Evolutionary conservation across 2,329 filamentous ascomycete species (phyloP), one percentile per base, ranked within the genome.

Genomic region (Paradendryphiella salina): DNA sequence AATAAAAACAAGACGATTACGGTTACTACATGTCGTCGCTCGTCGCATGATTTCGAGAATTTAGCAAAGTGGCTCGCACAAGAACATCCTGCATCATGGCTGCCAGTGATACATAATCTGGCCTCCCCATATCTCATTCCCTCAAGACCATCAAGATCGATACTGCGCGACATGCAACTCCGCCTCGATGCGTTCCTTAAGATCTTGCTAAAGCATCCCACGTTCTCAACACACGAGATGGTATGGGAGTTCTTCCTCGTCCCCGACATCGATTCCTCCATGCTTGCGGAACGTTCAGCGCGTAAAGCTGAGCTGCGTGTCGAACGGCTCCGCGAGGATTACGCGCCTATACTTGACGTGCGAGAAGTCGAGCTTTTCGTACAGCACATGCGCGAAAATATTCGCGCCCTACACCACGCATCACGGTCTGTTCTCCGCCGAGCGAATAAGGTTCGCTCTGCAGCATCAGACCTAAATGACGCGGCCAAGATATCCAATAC

Each of bases 241-340:
- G 81, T 99, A 2, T 99, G 94, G 95, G 94, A 99, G 65, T 99
- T 99, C 75, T 96, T 99, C 74, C 81, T 99, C 0, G 92, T 99
- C 10, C 94, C 94, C 1, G 94, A 99, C 61, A 84, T 99, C 41
- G 90, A 96, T 69, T 82, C 89, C 0, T 85, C 90, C 15, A 90
- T 92, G 83, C 93, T 97, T 81, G 87, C 89, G 45, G 87, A 96
- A 71, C 85, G 94, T 41, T 96, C 89, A 57, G 85, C 85, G 47
- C 84, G 91, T 55, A 99, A 99, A 74, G 89, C 90, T 3, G 87
- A 92, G 70, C 85, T 87, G 0, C 83, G 93, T 21, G 79, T 84
- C 3, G 94, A 99, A 67, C 92, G 86, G 48, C 87, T 99, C 28
- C 83, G 85, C 45, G 94, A 99, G 53, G 94, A 99, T 69, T 90